These are phyloP conservation scores for Physcomitrium patens DNA, from an alignment of 225 moss, liverwort and hornwort genomes.

Conservation along the genomic window DNA sequence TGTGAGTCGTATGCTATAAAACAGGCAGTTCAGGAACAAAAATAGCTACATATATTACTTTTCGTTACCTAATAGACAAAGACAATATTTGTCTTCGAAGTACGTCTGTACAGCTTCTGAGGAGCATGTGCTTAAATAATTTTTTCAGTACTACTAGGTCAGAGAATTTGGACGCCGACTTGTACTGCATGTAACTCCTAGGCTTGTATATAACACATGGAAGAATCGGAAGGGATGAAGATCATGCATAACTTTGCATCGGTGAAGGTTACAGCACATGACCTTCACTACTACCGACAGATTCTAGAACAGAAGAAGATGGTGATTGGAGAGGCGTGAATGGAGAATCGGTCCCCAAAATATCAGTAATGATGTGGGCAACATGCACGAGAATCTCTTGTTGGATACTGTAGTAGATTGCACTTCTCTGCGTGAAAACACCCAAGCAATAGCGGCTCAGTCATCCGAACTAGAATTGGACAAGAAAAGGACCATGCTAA, in stretches of 20 bases:
- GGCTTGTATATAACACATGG: not conserved
- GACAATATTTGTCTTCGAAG: too few species aligned
- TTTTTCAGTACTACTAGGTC: not conserved
- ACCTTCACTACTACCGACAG: not conserved
- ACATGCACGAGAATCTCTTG: constrained; percentile 72
- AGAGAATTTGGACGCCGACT: not conserved
- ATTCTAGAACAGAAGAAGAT: not conserved
- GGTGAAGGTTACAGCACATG: not conserved
- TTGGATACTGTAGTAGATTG: constrained; percentile 58
- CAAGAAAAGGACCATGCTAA: not conserved
- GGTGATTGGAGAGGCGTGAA: constrained; percentile 29
- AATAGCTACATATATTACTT: too few species aligned
- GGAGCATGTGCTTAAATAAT: too few species aligned
- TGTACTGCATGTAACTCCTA: not conserved
- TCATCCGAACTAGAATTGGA: not conserved
- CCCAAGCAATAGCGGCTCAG: not conserved
- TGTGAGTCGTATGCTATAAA: too few species aligned
- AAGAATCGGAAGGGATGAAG: constrained; percentile 1
- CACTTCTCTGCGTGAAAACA: constrained; percentile 58
- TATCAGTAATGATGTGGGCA: constrained; percentile 59
- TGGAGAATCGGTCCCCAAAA: constrained; percentile 44
- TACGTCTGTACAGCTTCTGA: too few species aligned
- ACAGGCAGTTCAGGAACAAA: too few species aligned
- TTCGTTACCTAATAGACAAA: too few species aligned
- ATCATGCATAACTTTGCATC: too few species aligned